Conservation (phyloP, 1,284 basidiomycete genomes). For the Ustilago trichophora region DNA sequence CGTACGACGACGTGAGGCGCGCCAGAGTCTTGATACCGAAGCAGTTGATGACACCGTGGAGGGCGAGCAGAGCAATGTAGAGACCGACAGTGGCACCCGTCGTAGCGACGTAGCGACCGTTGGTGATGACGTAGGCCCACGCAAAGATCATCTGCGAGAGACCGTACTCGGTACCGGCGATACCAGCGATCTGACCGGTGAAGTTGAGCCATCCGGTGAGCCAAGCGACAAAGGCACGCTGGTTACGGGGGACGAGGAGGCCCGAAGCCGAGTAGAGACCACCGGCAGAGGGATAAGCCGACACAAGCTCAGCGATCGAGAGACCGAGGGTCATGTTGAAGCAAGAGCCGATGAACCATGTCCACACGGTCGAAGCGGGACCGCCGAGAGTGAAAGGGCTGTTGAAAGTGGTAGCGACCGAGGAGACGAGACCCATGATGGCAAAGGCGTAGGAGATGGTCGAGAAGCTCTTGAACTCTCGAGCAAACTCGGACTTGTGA, state of each 20-base stretch:
- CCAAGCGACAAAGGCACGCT: constrained; percentile 74
- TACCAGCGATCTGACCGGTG: constrained; percentile 83
- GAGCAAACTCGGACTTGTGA: constrained; percentile 63
- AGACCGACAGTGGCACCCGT: constrained; percentile 60
- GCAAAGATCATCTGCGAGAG: constrained; percentile 88
- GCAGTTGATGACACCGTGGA: constrained; percentile 73
- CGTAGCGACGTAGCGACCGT: constrained; percentile 52
- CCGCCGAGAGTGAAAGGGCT: constrained; percentile 59
- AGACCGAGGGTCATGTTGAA: constrained; percentile 64
- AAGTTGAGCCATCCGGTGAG: constrained; percentile 76
- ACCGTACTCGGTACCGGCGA: constrained; percentile 88
- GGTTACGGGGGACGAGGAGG: constrained; percentile 57
- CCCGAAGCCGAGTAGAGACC: constrained; percentile 74
- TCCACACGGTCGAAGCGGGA: constrained; percentile 62
- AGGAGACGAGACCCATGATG: constrained; percentile 66
- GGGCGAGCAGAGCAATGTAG: constrained; percentile 57
- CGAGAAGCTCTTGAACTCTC: constrained; percentile 64
- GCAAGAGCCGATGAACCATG: constrained; percentile 63
- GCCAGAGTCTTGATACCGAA: constrained; percentile 83
- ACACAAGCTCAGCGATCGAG: constrained; percentile 65
- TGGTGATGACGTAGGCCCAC: constrained; percentile 69
- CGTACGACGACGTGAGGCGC: constrained; percentile 79
- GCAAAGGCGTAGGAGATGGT: constrained; percentile 65
- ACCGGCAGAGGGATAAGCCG: constrained; percentile 83
- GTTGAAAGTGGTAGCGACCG: constrained; percentile 65